These are phyloP conservation scores for Colletotrichum acutatum DNA, from an alignment of 2,329 filamentous ascomycete genomes.

Conservation along the genomic window DNA sequence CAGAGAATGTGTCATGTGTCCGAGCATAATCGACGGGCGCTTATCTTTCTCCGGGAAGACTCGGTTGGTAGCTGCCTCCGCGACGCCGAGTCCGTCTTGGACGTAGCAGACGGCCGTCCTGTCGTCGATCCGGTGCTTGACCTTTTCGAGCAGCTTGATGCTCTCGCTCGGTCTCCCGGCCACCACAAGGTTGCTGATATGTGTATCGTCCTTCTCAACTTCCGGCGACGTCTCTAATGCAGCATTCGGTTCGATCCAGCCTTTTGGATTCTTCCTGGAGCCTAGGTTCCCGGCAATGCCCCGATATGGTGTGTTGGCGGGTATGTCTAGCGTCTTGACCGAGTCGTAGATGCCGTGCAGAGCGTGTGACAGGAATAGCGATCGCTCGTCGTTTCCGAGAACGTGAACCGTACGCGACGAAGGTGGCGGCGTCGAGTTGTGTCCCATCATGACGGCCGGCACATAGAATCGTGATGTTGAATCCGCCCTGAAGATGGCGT, in stretches of 20 bases:
- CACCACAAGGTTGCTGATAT: conserved; percentile 79
- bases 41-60: conserved; percentile 74
- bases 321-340: conserved; percentile 46
- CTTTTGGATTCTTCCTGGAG: conserved; percentile 39
- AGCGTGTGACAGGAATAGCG: conserved; percentile 54
- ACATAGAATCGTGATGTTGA: conserved; percentile 43
- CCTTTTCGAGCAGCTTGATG: conserved; percentile 64
- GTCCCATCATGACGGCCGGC: conserved; percentile 48
- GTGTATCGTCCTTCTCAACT: conserved; percentile 49
- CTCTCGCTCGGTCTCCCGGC: conserved; percentile 67
- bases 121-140: conserved; percentile 74
- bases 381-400: conserved; percentile 53
- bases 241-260: conserved; percentile 21
- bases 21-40: conserved; percentile 82
- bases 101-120: conserved; percentile 80
- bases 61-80: conserved; percentile 79
- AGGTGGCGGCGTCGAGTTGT: conserved; percentile 43
- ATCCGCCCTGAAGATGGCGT: conserved; percentile 37
- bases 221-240: background rate
- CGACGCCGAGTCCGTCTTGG: conserved; percentile 83
- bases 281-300: conserved; percentile 39
- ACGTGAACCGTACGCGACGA: conserved; percentile 53
- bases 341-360: conserved; percentile 54
- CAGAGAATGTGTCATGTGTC: conserved; percentile 65
- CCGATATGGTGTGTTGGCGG: conserved; percentile 12